Base-by-base conservation (phyloP, 371 early-diverging fungal genomes). In the Haplosporangium sp. region DNA sequence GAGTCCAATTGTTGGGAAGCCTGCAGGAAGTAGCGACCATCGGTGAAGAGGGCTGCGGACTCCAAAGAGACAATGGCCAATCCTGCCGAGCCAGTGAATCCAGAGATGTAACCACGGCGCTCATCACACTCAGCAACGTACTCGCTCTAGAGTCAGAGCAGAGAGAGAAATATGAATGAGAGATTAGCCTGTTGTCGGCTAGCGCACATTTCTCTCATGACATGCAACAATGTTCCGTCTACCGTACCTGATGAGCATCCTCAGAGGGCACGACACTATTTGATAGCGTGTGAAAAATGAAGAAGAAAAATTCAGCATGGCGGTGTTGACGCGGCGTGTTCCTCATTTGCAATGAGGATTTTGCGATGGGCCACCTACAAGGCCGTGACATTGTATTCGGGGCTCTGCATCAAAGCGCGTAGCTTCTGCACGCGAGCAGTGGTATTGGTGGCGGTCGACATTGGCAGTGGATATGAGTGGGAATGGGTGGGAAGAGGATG, bases 11-110 rank as follows among this genome's bases (percentile, higher is more conserved):
- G 93, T 77, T 96, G 88, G 2, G 93, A 87, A 12, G 99, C 99
- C 85, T 99, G 99, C 64, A 99, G 83, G 84, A 95, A 99, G 89
- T 99, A 99, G 53, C 99, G 87, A 5, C 98, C 98, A 82, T 99
- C 99, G 11, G 99, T 99, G 84, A 97, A 98, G 55, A 99, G 85
- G 11, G 92, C 92, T 23, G 94, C 94, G 29, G 86, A 66, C 20
- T 88, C 86, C 21, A 74, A 53, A 12, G 93, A 89, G 21, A 96
- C 91, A 48, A 98, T 86, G 6, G 95, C 95, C 57, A 89, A 86
- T 20, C 94, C 99, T 43, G 99, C 98, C 12, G 98, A 98, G 13
- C 99, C 99, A 62, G 94, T 96, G 80, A 99, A 99, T 36, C 98
- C 98, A 2, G 96, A 95, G 76, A 99, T 96, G 88, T 90, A 97